These are phyloP conservation scores for Plasmodium cynomolgi DNA, from an alignment of 169 alveolate species.

Conservation along the genomic window DNA sequence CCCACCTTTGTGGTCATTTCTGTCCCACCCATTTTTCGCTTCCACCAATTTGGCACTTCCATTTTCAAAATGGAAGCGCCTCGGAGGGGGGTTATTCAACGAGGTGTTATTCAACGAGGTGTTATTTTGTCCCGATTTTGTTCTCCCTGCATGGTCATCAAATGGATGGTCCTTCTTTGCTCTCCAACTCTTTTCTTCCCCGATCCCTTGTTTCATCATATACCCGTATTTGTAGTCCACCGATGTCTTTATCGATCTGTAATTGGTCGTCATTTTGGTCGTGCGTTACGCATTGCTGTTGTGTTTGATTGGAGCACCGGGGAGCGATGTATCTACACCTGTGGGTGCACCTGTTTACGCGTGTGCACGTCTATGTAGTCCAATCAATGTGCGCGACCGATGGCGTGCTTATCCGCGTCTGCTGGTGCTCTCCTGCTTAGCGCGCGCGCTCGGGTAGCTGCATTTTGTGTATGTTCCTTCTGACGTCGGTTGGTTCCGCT, in stretches of 20 bases:
- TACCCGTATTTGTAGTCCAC: constrained; percentile 3
- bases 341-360: background rate
- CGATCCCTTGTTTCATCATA: background rate
- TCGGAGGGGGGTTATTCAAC: background rate
- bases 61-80: background rate
- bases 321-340: background rate
- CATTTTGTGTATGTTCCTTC: background rate
- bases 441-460: background rate
- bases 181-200: background rate
- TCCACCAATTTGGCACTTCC: background rate
- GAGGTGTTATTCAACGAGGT: background rate
- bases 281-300: background rate
- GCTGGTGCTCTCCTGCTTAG: background rate
- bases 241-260: background rate
- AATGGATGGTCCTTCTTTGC: background rate
- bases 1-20: background rate
- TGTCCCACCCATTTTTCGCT: background rate
- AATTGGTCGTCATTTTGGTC: constrained; percentile 13
- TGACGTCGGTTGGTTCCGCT: background rate
- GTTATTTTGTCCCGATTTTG: constrained; percentile 6
- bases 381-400: background rate
- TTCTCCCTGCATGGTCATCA: background rate
- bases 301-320: background rate
- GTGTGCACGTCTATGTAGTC: background rate
- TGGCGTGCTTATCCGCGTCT: background rate